Conservation (phyloP, 1,139 yeast genomes). For the Lodderomyces orthopsilosis region DNA sequence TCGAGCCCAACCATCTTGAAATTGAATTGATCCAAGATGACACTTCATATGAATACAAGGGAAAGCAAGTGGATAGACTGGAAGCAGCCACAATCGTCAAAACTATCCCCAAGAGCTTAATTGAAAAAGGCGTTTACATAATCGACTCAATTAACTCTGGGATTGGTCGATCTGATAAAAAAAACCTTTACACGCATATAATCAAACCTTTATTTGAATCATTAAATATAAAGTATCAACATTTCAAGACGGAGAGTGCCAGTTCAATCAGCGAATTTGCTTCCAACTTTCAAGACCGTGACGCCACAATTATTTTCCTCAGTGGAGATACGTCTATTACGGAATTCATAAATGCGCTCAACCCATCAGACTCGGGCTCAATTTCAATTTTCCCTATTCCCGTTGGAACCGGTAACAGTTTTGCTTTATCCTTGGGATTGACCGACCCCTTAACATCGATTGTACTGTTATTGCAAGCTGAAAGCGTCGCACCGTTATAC, state of each 20-base stretch:
- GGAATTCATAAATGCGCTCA: conserved; percentile 65
- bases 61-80: not conserved
- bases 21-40: conserved; percentile 5
- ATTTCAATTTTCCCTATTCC: conserved; percentile 56
- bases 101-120: conserved; percentile 9
- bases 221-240: conserved; percentile 34
- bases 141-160: conserved; percentile 64
- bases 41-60: not conserved
- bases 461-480: conserved; percentile 35
- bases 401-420: conserved; percentile 84
- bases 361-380: not conserved
- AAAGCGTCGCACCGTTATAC: conserved; percentile 38
- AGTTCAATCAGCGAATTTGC: conserved; percentile 37
- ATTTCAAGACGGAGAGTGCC: conserved; percentile 37
- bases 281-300: conserved; percentile 18
- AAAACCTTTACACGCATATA: conserved; percentile 41
- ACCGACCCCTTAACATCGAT: conserved; percentile 37
- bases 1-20: not conserved
- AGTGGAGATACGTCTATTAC: conserved; percentile 87
- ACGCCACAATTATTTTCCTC: conserved; percentile 52
- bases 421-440: conserved; percentile 60
- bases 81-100: not conserved
- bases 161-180: conserved; percentile 38
- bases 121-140: conserved; percentile 12
- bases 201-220: conserved; percentile 45